Evolutionary conservation across 2,329 filamentous ascomycete genomes (phyloP).

Genomic region (Cercospora janseana): DNA sequence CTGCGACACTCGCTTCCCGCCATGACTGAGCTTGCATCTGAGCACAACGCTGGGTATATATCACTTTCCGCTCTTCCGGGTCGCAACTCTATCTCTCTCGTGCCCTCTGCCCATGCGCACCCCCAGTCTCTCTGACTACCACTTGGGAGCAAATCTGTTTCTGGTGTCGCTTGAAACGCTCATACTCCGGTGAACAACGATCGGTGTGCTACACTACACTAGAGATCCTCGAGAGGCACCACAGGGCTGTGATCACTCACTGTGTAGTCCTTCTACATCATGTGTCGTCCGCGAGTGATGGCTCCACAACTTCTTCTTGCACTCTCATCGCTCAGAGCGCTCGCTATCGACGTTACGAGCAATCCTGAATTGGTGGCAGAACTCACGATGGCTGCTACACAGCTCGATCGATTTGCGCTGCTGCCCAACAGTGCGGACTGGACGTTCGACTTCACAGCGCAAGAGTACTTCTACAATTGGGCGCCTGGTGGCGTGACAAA

Average conservation of each 20-base stretch:
- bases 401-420: conserved; percentile 46
- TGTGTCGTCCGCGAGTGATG: conserved; percentile 23
- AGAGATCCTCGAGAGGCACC: conserved; percentile 10
- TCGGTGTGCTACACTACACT: conserved; percentile 12
- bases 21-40: conserved; percentile 14
- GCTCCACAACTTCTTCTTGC: conserved; percentile 25
- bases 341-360: conserved; percentile 42
- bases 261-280: conserved; percentile 17
- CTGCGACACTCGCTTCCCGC: too few species aligned
- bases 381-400: conserved; percentile 45
- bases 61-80: conserved; percentile 19
- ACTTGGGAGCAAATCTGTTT: neutral
- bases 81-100: conserved; percentile 4
- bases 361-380: conserved; percentile 43
- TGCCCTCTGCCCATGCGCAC: conserved; percentile 8
- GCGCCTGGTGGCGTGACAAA: conserved; percentile 51
- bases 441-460: conserved; percentile 50
- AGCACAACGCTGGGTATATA: conserved; percentile 26
- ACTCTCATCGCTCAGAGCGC: conserved; percentile 25
- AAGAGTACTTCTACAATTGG: conserved; percentile 44
- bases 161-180: neutral
- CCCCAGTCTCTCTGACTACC: neutral
- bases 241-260: conserved; percentile 10
- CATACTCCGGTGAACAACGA: neutral
- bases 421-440: conserved; percentile 46